A percentile compares a stretch with the other conserved stretches of the same genome.
Conservation (phyloP, 371 early-diverging fungal genomes). For the Mortierella sp. region DNA sequence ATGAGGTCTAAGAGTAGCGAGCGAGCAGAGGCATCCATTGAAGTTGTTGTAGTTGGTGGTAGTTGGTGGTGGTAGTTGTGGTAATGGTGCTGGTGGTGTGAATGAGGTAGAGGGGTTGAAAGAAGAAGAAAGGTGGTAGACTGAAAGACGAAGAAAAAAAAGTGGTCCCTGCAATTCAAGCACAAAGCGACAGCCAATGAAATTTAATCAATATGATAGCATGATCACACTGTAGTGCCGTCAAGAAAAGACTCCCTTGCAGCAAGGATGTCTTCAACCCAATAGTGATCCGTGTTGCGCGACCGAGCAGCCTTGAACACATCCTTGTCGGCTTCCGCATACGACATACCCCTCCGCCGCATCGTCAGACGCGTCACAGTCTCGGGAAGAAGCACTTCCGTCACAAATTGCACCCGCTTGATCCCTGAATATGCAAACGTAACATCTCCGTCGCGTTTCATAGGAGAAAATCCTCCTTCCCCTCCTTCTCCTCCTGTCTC, state of each 20-base stretch:
- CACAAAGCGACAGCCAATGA: neutral
- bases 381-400: constrained; percentile 47
- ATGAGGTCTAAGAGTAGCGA: constrained; percentile 49
- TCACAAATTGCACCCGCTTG: constrained; percentile 40
- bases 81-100: neutral
- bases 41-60: neutral
- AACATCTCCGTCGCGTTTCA: constrained; percentile 33
- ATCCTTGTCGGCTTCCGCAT: constrained; percentile 31
- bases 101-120: neutral
- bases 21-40: constrained; percentile 50
- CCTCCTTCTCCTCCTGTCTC: neutral
- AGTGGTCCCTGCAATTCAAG: neutral
- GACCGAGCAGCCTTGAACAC: constrained; percentile 20
- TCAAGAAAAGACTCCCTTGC: constrained; percentile 53
- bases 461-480: constrained; percentile 14
- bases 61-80: neutral
- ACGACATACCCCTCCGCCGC: constrained; percentile 16
- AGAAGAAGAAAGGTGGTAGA: neutral
- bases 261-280: constrained; percentile 48
- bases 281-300: constrained; percentile 29
- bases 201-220: neutral
- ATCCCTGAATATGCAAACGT: constrained; percentile 32
- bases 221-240: constrained; percentile 10
- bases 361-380: constrained; percentile 42
- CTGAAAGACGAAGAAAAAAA: neutral